Evolutionary conservation across 2,329 filamentous ascomycete species (phyloP).

Genomic region (Didymella keratinophila): DNA sequence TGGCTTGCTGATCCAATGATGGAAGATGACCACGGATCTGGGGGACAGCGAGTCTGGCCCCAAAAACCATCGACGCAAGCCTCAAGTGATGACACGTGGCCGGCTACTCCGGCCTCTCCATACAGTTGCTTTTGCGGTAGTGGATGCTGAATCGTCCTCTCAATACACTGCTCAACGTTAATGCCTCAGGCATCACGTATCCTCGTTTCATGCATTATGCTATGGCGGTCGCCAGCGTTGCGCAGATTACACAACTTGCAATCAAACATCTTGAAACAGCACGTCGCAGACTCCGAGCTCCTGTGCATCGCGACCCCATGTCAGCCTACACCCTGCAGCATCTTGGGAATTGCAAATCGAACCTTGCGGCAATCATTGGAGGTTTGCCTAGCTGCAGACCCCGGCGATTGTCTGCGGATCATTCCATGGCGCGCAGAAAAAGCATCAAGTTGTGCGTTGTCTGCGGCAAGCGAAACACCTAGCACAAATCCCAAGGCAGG

Average conservation of each 20-base stretch:
- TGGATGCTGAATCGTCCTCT: constrained; percentile 28
- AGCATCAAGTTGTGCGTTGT: constrained; percentile 11
- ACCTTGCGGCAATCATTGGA: constrained; percentile 10
- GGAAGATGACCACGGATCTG: constrained; percentile 21
- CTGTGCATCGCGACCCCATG: constrained; percentile 9
- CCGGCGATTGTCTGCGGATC: not conserved
- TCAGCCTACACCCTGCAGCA: constrained; percentile 14
- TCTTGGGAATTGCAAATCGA: constrained; percentile 9
- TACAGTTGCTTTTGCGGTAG: constrained; percentile 17
- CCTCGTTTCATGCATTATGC: constrained; percentile 8
- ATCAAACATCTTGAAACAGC: constrained; percentile 23
- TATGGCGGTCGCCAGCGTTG: constrained; percentile 15
- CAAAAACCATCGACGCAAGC: constrained; percentile 10
- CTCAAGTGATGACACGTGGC: constrained; percentile 16
- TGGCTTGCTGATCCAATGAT: constrained; percentile 18
- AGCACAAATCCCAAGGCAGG: constrained; percentile 15
- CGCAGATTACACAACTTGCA: constrained; percentile 18
- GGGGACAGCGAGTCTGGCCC: constrained; percentile 6
- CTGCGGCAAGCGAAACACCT: constrained; percentile 25
- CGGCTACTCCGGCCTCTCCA: constrained; percentile 16
- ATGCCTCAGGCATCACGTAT: constrained; percentile 3
- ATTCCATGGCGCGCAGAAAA: constrained; percentile 11
- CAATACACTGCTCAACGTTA: constrained; percentile 7
- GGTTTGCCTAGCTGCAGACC: constrained; percentile 1
- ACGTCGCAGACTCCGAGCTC: constrained; percentile 13